These are phyloP conservation scores for Micractinium conductrix DNA, from an alignment of 139 green algal genomes.

Conservation along the genomic window DNA sequence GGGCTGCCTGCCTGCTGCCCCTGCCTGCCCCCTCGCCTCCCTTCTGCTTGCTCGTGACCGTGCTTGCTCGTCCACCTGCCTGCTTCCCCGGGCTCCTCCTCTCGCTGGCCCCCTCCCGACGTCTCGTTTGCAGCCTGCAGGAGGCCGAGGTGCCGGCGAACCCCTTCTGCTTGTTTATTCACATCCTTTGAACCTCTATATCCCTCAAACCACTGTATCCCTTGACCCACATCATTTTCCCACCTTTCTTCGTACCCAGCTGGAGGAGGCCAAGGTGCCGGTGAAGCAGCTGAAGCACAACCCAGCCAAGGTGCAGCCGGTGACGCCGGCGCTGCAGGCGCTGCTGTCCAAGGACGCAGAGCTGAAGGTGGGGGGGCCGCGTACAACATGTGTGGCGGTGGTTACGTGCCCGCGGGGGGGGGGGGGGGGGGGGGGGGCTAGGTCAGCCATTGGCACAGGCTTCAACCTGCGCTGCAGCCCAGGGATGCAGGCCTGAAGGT, in stretches of 20 bases:
- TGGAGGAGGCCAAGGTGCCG: conserved; percentile 85
- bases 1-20: no score
- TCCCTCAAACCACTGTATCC: background rate
- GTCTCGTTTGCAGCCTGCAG: no score
- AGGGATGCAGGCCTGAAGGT: conserved; percentile 90
- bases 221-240: background rate
- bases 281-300: conserved; percentile 85
- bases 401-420: background rate
- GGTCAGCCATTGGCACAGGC: no score
- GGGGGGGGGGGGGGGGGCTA: background rate
- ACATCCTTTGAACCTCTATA: no score
- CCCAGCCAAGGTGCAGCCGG: conserved; percentile 75
- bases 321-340: conserved; percentile 80
- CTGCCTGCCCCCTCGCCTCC: no score
- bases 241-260: background rate
- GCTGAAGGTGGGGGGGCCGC: conserved; percentile 72
- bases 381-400: background rate
- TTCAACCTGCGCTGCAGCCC: conserved; percentile 73
- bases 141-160: no score
- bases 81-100: no score
- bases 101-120: no score
- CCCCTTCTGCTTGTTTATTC: no score
- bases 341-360: conserved; percentile 88
- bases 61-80: no score
- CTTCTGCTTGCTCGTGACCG: no score